Base-by-base conservation (phyloP, 352 stramenopile genomes). In the Elongisporangium anandrum region DNA sequence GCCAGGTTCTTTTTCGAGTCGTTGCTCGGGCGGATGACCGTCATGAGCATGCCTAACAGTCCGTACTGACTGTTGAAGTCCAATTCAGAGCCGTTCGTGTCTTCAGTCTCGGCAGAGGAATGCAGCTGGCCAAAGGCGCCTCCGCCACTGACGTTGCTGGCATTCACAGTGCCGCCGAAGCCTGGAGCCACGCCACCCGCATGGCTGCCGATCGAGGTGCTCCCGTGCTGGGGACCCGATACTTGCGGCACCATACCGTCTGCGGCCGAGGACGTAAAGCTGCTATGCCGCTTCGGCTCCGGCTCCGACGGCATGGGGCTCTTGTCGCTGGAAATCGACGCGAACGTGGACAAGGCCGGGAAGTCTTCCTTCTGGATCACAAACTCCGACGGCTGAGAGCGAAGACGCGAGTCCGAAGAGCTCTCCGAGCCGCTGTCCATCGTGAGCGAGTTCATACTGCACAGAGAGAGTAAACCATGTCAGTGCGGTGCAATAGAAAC, bases 291-390 rank as follows among this genome's bases (percentile, higher is more conserved):
- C 65, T 91, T 91, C 13, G 88, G 64, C 50, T 88, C 81, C 41
- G 72, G 58, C 49, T 65, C 62, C 16, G 63, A 52, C 45, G 56
- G 68, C 52, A 82, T 69, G 23, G 81, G 63, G 38, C 61, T 70
- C 65, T 90, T 90, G 38, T 90, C 83, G 57, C 57, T 79, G 23
- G 60, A 68, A 21, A 60, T 68, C 9, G 59, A 38, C 2, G 60
- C 69, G 64, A 94, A 90, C 4, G 84, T 78, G n/a, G 81, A 92
- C 3, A 94, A 70, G 20, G 85, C 85, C 12, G 85, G 85, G 54
- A 94, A 94, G 34, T 94, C 85, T 54, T 94, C 85, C 56, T 94
- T 94, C 63, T 94, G 85, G 55, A 94, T 92, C 26, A 88, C 75
- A 73, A 94, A 94, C 64, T 94, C 85, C 8, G 85, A 88, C 24